Evolutionary conservation across 1,139 yeast species (phyloP).

Genomic region (Hanseniaspora sp.): DNA sequence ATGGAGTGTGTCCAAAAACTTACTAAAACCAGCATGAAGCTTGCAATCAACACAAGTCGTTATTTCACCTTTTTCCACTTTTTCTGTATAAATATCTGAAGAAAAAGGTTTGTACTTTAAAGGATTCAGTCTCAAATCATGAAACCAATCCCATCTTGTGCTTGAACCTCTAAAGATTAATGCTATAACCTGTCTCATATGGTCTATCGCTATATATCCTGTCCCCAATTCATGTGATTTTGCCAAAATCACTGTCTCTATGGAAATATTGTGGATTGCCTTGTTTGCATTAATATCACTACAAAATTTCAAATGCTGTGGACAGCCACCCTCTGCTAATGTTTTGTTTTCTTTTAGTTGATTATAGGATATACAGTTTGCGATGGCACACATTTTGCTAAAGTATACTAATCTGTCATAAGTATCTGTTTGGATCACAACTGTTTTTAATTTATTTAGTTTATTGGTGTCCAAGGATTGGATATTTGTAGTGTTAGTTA

Average conservation of each 20-base stretch:
- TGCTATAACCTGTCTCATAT: slow-evolving; percentile 35
- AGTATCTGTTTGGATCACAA: neutral
- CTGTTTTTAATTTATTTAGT: neutral
- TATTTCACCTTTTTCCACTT: slow-evolving; percentile 23
- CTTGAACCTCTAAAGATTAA: slow-evolving; percentile 47
- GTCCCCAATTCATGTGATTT: slow-evolving; percentile 41
- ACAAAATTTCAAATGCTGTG: slow-evolving; percentile 25
- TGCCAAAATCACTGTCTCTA: slow-evolving; percentile 31
- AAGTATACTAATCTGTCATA: slow-evolving; percentile 27
- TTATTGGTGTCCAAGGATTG: neutral
- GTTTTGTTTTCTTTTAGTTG: slow-evolving; percentile 20
- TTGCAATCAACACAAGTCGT: slow-evolving; percentile 38
- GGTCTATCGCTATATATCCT: slow-evolving; percentile 32
- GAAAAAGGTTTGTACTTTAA: slow-evolving; percentile 32
- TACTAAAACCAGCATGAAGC: slow-evolving; percentile 50
- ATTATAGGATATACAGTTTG: slow-evolving; percentile 24
- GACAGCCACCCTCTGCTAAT: slow-evolving; percentile 27
- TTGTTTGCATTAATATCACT: slow-evolving; percentile 22
- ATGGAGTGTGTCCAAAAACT: slow-evolving; percentile 36
- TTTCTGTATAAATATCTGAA: slow-evolving; percentile 21
- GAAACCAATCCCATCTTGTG: slow-evolving; percentile 45
- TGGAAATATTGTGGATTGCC: slow-evolving; percentile 31
- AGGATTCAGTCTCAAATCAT: slow-evolving; percentile 41
- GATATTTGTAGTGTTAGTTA: no score
- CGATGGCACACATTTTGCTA: slow-evolving; percentile 26